Base-by-base conservation (phyloP, 441 rosid species). In the Theobroma grandiflorum region DNA sequence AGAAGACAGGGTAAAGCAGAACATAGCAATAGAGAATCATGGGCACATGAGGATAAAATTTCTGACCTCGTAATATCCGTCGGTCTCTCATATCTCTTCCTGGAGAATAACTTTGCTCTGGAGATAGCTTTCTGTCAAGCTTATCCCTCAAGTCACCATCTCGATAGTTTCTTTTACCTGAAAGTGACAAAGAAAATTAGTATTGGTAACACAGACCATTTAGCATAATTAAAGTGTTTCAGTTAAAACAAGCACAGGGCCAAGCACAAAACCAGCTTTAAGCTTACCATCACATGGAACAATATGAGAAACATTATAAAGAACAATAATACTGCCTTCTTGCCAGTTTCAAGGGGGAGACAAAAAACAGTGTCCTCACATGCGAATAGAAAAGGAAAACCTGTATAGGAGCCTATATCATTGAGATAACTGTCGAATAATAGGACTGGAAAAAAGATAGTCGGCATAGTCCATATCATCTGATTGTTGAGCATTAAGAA, bases 81-180 rank as follows among this genome's bases (percentile, higher is more conserved):
- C 68, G 77, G 66, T 82, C 82, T 81, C 94, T 86, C 77, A 85
- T 82, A 89, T 86, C 87, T 85, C 89, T 85, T 79, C 84, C 87
- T n/a, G 87, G 85, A 74, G 99, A 88, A 84, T 84, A 82, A 80
- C 89, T 91, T 79, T 72, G 84, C 82, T 75, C 85, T 31, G 95
- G 95, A 84, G 97, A 95, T 80, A 81, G 81, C 78, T 93, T 95
- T 82, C 87, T 87, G 79, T 91, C 98, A 88, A 92, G 95, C 82
- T 85, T 95, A 87, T 87, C 85, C 87, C 99, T 93, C 86, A 95
- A 87, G 87, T 97, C 98, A 85, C 83, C 84, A 84, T 85, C 91
- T 64, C 87, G 82, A 88, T 84, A 68, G 82, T 86, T 92, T 50
- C 84, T 84, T 81, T 88, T 89, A 80, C 92, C 99, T 97, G 87